Conservation (phyloP, 176 grass and related monocot genomes). For the Triticum timopheevii region DNA sequence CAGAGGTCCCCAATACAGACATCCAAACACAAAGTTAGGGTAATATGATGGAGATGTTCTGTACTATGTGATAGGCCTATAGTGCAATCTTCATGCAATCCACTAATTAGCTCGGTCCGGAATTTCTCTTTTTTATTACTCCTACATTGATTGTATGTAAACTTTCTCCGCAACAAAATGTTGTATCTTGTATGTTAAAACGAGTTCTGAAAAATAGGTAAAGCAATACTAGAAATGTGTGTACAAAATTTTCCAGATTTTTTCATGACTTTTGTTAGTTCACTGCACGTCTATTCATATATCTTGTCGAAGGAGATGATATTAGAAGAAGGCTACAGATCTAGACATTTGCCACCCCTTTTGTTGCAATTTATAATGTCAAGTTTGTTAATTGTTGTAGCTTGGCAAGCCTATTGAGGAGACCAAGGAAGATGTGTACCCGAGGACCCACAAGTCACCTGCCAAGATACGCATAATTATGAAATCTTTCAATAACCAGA, state of each 20-base stretch:
- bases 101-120: neutral
- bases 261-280: neutral
- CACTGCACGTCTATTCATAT: neutral
- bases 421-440: neutral
- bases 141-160: neutral
- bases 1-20: too few species aligned
- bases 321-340: neutral
- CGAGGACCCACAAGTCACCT: neutral
- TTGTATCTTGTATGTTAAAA: too few species aligned
- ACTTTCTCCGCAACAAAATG: neutral
- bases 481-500: conserved; percentile 54
- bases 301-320: neutral
- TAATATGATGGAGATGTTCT: neutral
- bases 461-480: conserved; percentile 59
- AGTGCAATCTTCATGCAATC: neutral
- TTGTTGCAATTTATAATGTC: neutral
- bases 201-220: too few species aligned
- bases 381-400: neutral
- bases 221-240: too few species aligned
- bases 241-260: neutral
- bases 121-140: neutral
- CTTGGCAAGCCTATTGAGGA: neutral
- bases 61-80: neutral
- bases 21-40: neutral
- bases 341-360: neutral